Base-by-base conservation (phyloP, 495 filamentous ascomycete genomes). In the Podospora sp. region DNA sequence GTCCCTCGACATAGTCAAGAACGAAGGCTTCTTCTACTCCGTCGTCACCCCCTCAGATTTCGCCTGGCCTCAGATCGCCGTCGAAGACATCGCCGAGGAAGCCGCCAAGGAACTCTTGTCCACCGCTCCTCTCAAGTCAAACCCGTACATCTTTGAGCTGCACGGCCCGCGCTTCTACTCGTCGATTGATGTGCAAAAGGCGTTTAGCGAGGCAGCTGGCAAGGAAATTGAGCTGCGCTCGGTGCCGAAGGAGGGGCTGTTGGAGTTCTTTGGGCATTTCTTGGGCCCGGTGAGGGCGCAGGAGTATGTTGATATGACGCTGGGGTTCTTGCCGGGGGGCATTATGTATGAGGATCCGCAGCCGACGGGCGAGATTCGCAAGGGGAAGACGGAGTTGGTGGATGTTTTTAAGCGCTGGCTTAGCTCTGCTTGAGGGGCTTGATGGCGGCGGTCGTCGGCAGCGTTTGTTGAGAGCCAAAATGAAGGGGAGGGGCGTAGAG, bases 91-190 rank as follows among this genome's bases (percentile, higher is more conserved):
- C 25, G 73, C 68, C 66, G 1, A 56, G 6, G 46, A 62, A 51
- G 61, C 56, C 26, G 66, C 72, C 36, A 26, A 57, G 1, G 65
- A 72, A 49, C 57, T 71, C 7, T 58, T 73, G 0, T 59, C 60
- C 12, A 56, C 62, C 5, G 65, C 67, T 0, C 22, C 51, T 4
- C 64, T 64, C 9, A 51, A 56, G 21, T 22, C 63, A n/a, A 62
- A 7, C 24, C 72, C 73, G 21, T 65, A 69, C 67, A 53, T 68
- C 21, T 69, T 72, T 24, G 72, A 74, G 29, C 69, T 76, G 8
- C 58, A 65, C 20, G 66, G 66, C 2, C 72, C 68, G 25, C 57
- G 60, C 14, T 0, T 16, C 8, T 69, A 71, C 65, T 63, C 58
- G 26, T 52, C 72, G 11, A 7, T 53, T 0, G 72, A 74, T 53